Percentiles rank a stretch among this genome's conserved stretches.
These are phyloP conservation scores for Trypanosoma boissoni DNA, from an alignment of 208 protist genomes.

Conservation along the genomic window DNA sequence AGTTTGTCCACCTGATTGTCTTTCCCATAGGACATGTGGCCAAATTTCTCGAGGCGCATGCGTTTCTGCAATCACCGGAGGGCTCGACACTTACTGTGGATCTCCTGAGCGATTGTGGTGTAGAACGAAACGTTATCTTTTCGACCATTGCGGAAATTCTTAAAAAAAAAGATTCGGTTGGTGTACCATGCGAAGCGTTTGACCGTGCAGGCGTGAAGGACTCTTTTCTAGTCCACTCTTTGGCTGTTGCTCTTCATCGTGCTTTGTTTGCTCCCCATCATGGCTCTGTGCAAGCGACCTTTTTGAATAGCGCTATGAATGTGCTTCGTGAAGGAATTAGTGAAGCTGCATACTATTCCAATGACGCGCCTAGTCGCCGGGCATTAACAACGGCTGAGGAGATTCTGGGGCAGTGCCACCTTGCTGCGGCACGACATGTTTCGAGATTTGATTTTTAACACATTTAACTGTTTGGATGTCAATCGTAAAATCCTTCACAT, in stretches of 20 bases:
- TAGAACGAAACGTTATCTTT: slow-evolving; percentile 69
- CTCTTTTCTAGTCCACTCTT: slow-evolving; percentile 55
- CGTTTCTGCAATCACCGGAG: slow-evolving; percentile 33
- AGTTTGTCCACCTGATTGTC: slow-evolving; percentile 42
- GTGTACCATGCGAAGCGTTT: slow-evolving; percentile 33
- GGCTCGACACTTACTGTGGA: slow-evolving; percentile 52
- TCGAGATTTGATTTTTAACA: slow-evolving; percentile 20
- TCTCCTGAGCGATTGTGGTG: slow-evolving; percentile 59
- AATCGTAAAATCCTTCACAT: background rate
- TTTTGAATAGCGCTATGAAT: slow-evolving; percentile 36
- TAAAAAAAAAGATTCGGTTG: slow-evolving; percentile 42
- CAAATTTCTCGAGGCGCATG: slow-evolving; percentile 57
- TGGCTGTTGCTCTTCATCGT: slow-evolving; percentile 47
- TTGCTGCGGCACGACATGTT: slow-evolving; percentile 14
- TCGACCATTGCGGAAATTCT: slow-evolving; percentile 59
- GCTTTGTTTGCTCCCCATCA: slow-evolving; percentile 38
- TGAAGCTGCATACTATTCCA: slow-evolving; percentile 11
- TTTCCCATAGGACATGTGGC: slow-evolving; percentile 75
- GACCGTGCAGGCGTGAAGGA: slow-evolving; percentile 26
- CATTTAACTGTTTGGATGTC: background rate
- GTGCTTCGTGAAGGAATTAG: slow-evolving; percentile 29
- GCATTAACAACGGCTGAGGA: slow-evolving; percentile 19
- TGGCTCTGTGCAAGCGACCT: slow-evolving; percentile 34
- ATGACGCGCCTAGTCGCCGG: slow-evolving; percentile 14
- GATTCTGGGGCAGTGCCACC: slow-evolving; percentile 24